Base-by-base conservation (phyloP, 345 rosid species). In the Firmiana major region DNA sequence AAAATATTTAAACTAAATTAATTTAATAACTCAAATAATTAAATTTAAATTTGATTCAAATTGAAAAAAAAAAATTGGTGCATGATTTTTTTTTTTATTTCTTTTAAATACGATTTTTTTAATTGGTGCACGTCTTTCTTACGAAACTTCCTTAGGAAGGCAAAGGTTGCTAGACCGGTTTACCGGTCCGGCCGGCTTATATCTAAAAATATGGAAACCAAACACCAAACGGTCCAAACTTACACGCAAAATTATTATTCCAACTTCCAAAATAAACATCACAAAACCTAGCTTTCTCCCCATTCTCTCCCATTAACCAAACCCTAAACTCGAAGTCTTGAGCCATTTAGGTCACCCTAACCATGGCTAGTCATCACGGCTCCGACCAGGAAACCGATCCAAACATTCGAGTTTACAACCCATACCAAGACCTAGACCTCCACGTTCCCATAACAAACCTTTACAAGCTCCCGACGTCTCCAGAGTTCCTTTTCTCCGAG, bases 401-500 rank as follows among this genome's bases (percentile, higher is more conserved):
- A 43, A 79, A 73, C 71, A 64, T 80, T 22, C 96, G 96, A 1
- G 89, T 92, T 71, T 96, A 96, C 91, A 93, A 92, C 76, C 99
- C 99, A 0, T 93, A 96, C 86, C 89, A 85, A 63, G 89, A 88
- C 65, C 88, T 91, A 0, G 87, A 90, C 81, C 75, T 73, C 46
- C 82, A 86, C 36, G 65, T 80, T 22, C 99, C 97, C 1, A 63
- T 78, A 59, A 86, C 75, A 76, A 38, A 78, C 73, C 88, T 89
- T 55, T 93, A 96, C 89, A 85, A 89, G 87, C 93, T 96, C 57
- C 94, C 98, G 21, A 91, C 92, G 54, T 89, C 98, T 6, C 99
- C 99, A 12, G 99, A 96, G 82, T 93, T 84, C 81, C 98, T 96
- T 81, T 96, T 96, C 84, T 48, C 90, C 15, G 99, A 96, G 76